Conservation (phyloP, 2,329 filamentous ascomycete species). For the Sarocladiaceae sp. region DNA sequence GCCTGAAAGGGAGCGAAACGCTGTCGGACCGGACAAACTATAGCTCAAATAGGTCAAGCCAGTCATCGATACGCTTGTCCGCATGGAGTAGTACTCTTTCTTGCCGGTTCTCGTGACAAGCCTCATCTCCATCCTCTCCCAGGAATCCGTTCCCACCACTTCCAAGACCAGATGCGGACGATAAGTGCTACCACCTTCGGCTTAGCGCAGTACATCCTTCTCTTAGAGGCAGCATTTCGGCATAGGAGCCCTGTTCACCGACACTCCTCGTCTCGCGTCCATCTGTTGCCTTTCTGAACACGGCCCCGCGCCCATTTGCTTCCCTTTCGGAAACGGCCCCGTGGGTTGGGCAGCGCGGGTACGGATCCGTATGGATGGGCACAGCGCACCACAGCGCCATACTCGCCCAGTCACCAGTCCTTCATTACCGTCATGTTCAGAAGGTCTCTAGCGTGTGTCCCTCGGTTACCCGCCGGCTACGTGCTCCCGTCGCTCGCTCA, state of each 20-base stretch:
- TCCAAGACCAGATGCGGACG: too few species aligned
- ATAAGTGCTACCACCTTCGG: background rate
- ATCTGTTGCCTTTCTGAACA: background rate
- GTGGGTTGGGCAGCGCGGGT: background rate
- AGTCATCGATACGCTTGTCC: background rate
- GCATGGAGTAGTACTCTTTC: background rate
- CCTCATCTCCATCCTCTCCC: background rate
- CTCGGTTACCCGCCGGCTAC: slow-evolving; percentile 2
- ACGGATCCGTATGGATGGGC: background rate
- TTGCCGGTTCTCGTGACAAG: slow-evolving; percentile 5
- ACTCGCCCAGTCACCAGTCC: background rate
- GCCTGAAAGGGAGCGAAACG: background rate
- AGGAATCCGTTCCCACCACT: background rate
- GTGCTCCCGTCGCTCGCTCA: background rate
- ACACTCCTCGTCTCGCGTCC: background rate
- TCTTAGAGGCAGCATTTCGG: background rate
- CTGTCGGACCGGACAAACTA: background rate
- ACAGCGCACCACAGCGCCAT: background rate
- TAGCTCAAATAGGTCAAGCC: background rate
- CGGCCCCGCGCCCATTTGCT: too few species aligned
- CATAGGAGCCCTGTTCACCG: background rate
- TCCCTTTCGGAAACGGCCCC: background rate
- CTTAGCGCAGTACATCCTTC: background rate
- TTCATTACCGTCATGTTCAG: background rate
- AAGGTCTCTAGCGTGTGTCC: background rate